These are phyloP conservation scores for Neofusicoccum sp. DNA, from an alignment of 2,329 filamentous ascomycete species.

Conservation along the genomic window DNA sequence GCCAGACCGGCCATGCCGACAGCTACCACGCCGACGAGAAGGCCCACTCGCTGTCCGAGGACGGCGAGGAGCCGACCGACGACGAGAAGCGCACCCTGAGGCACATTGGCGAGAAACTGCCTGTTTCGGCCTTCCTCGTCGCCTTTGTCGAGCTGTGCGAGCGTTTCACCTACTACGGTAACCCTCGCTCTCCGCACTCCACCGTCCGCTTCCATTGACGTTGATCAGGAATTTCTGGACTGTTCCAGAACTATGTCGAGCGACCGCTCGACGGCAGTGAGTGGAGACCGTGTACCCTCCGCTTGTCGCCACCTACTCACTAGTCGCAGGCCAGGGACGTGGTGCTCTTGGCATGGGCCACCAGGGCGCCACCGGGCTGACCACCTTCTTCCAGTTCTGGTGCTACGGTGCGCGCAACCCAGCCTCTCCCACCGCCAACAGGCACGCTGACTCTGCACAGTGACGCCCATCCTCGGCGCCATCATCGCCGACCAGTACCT, in stretches of 20 bases:
- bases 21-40: constrained; percentile 15
- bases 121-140: constrained; percentile 36
- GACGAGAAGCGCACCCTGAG: constrained; percentile 33
- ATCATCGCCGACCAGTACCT: constrained; percentile 60
- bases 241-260: constrained; percentile 40
- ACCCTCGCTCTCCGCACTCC: neutral
- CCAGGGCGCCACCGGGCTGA: constrained; percentile 34
- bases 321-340: constrained; percentile 7
- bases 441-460: neutral
- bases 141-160: constrained; percentile 39
- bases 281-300: neutral
- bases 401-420: constrained; percentile 35
- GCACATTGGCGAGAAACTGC: constrained; percentile 36
- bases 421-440: constrained; percentile 23
- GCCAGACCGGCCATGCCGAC: neutral
- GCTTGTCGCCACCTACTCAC: neutral
- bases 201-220: neutral
- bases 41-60: neutral
- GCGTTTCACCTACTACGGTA: constrained; percentile 33
- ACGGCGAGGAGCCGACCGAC: constrained; percentile 33
- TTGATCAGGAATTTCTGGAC: constrained; percentile 25
- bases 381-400: constrained; percentile 38
- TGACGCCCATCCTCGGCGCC: constrained; percentile 39
- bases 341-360: constrained; percentile 30
- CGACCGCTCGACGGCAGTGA: constrained; percentile 20